A percentile compares a stretch with the other conserved stretches of the same genome.
phyloP scores from a whole-genome alignment of 1,284 basidiomycete species.

The Puccinia coronata region DNA sequence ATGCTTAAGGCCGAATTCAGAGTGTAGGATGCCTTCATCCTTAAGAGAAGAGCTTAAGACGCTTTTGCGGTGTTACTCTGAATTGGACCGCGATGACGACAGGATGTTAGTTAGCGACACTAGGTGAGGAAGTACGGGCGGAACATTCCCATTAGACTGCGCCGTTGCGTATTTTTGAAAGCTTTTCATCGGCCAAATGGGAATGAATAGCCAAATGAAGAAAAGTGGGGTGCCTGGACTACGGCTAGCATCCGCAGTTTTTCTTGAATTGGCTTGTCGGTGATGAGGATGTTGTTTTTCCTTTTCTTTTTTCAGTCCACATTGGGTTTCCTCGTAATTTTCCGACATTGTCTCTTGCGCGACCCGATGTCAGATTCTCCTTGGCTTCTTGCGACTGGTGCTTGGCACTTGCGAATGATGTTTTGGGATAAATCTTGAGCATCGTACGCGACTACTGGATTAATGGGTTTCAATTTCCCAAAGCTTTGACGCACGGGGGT shows the following conservation, averaged over 20 bases:
- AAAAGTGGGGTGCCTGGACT: background rate
- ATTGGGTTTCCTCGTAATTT: no score
- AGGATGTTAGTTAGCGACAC: background rate
- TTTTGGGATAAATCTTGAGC: background rate
- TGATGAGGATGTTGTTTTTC: background rate
- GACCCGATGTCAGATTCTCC: no score
- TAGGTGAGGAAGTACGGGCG: background rate
- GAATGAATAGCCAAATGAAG: background rate
- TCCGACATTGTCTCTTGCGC: no score
- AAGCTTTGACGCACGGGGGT: background rate
- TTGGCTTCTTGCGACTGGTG: background rate
- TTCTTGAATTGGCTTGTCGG: background rate
- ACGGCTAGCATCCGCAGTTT: background rate
- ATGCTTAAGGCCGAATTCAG: background rate
- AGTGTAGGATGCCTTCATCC: background rate
- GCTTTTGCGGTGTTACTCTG: background rate
- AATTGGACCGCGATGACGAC: background rate
- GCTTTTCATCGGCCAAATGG: background rate
- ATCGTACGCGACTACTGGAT: background rate
- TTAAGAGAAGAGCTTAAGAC: background rate
- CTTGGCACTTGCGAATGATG: no score
- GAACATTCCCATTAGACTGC: background rate
- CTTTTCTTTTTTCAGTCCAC: background rate
- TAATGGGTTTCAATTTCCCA: background rate
- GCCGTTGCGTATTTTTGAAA: background rate